Evolutionary conservation across 2,329 filamentous ascomycete genomes (phyloP).

Genomic region (Aspergillus oerlinghausenensis): DNA sequence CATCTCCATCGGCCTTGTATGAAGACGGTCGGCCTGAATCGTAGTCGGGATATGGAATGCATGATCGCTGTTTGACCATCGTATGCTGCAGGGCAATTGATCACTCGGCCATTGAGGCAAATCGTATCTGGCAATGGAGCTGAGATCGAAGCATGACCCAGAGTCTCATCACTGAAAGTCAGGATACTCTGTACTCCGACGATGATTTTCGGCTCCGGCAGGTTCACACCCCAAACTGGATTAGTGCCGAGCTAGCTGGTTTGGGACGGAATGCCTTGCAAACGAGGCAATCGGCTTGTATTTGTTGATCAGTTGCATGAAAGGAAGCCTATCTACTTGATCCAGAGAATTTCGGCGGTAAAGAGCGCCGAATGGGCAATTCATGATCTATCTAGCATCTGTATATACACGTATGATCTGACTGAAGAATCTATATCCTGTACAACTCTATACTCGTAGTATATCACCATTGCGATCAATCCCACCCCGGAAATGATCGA

Average conservation of each 20-base stretch:
- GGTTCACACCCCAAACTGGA: slow-evolving; percentile 16
- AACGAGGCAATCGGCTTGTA: not conserved
- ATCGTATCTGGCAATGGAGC: not conserved
- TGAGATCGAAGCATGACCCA: not conserved
- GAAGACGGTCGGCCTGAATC: slow-evolving; percentile 19
- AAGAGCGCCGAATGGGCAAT: not conserved
- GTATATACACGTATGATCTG: not conserved
- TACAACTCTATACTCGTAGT: slow-evolving; percentile 51
- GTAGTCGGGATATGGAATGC: slow-evolving; percentile 25
- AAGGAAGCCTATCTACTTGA: not conserved
- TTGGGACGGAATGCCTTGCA: not conserved
- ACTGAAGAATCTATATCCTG: not conserved
- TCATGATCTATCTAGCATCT: not conserved
- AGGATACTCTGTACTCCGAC: not conserved
- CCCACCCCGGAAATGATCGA: slow-evolving; percentile 76
- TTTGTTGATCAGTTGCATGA: not conserved
- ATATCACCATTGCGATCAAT: slow-evolving; percentile 72
- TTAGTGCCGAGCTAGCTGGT: slow-evolving; percentile 12
- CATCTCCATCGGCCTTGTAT: slow-evolving; percentile 15
- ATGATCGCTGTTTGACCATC: slow-evolving; percentile 22
- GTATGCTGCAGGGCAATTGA: slow-evolving; percentile 6
- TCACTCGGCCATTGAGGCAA: not conserved
- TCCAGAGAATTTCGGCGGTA: not conserved
- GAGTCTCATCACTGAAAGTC: not conserved
- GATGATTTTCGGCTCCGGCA: not conserved